Evolutionary conservation across 129 eudicot species (phyloP).

Genomic region (Flaveria bidentis): DNA sequence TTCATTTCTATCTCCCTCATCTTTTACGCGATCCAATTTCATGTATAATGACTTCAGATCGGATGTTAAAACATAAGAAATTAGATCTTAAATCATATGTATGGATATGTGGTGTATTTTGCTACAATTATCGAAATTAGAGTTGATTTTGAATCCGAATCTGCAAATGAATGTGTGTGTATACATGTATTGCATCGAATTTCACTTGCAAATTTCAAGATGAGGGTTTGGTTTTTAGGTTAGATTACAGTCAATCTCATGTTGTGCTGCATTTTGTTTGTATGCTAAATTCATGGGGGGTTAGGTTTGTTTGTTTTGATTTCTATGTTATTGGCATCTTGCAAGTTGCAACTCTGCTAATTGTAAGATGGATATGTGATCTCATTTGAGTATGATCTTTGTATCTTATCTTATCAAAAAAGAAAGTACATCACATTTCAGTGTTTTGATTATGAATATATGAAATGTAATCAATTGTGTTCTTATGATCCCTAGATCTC

Average conservation of each 20-base stretch:
- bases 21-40: constrained; percentile 23
- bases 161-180: constrained; percentile 17
- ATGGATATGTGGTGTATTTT: background rate
- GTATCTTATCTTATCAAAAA: background rate
- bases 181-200: constrained; percentile 22
- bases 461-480: background rate
- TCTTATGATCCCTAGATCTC: background rate
- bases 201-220: background rate
- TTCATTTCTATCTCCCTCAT: constrained; percentile 11
- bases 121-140: background rate
- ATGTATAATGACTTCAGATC: constrained; percentile 8
- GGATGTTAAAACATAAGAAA: background rate
- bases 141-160: constrained; percentile 15
- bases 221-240: constrained; percentile 14
- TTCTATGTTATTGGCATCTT: background rate
- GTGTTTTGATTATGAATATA: background rate
- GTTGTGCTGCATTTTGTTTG: background rate
- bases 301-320: background rate
- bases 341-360: background rate
- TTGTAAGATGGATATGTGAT: background rate
- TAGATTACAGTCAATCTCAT: background rate
- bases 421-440: background rate
- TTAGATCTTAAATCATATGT: constrained; percentile 13
- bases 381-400: background rate
- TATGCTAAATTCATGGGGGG: background rate